Evolutionary conservation across 2,329 filamentous ascomycete genomes (phyloP), one percentile per base, ranked within the genome.

Genomic region (Rutstroemia sp.): DNA sequence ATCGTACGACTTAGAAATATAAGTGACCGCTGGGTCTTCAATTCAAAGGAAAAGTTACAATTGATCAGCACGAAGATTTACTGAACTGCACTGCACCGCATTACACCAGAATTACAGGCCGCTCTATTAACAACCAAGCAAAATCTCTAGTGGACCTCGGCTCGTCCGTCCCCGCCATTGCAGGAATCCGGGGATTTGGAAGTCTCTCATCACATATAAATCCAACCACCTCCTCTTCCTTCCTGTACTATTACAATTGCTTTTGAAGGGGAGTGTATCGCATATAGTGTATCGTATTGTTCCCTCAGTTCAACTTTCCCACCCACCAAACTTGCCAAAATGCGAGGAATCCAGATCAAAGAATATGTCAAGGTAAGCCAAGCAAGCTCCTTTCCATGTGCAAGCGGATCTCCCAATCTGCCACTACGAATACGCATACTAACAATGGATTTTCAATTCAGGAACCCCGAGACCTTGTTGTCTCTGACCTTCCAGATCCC

Each of bases 391-490:
- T 4, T 34, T 50, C 23, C 37, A 23, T 23, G 23, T 23, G 23
- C 23, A 23, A 23, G 23, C 23, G 23, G 23, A 23, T 23, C 5
- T 59, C 48, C 25, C 12, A 49, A 25, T 16, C 30, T 41, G 27
- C 14, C 12, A 37, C 27, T 16, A 2, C 25, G 2, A 16, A 23
- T 5, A 49, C 14, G 9, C 38, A 46, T 38, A 44, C 47, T 58
- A 49, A 18, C 30, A 50, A 55, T 8, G 50, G 12, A 38, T 41
- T 19, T 19, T 3, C 52, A 41, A 19, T 4, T 18, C 59, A 94
- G 88, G 85, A 85, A 37, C 90, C 92, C 2, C 76, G 85, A 60
- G 88, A 94, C 68, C 88, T 97, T 71, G 80, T 77, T 60, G 87
- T 95, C 62, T 79, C 82, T 18, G 78, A 82, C 21, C 80, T 96